Evolutionary conservation across 1,284 basidiomycete species (phyloP).

Genomic region (Rhodotorula mucilaginosa): DNA sequence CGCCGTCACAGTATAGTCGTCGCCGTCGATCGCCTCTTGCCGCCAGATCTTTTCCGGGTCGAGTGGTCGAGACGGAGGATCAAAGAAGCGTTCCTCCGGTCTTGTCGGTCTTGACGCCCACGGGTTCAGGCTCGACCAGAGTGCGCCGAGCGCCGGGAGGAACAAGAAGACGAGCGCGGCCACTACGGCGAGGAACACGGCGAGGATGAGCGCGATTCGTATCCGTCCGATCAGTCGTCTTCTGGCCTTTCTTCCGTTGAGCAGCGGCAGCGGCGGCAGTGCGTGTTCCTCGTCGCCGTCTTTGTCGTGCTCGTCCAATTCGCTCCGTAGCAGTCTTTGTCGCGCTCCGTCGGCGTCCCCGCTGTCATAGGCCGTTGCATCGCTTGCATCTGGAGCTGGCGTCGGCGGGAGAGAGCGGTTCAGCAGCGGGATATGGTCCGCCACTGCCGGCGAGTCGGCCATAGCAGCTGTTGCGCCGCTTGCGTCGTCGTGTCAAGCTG

Average conservation of each 20-base stretch:
- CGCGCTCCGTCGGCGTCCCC: neutral
- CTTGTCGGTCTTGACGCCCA: neutral
- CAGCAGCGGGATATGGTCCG: conserved; percentile 2
- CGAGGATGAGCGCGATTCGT: neutral
- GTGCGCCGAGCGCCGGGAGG: neutral
- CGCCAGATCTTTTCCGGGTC: neutral
- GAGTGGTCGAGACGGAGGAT: neutral
- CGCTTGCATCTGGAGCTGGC: neutral
- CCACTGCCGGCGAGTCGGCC: neutral
- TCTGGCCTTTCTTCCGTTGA: neutral
- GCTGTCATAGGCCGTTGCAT: neutral
- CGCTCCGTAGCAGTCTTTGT: neutral
- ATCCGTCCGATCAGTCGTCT: neutral
- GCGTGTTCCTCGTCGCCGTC: neutral
- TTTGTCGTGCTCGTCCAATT: neutral
- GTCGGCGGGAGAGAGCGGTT: neutral
- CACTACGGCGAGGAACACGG: neutral
- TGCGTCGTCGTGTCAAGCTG: too few relatives aligned
- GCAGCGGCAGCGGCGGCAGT: neutral
- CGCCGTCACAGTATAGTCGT: conserved; percentile 26
- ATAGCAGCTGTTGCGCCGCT: too few relatives aligned
- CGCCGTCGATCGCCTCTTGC: neutral
- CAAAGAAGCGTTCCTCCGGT: neutral
- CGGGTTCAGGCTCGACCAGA: neutral
- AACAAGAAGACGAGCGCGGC: neutral